These are phyloP conservation scores for Casuarina cunninghamiana DNA, from an alignment of 306 rosid species.

Conservation along the genomic window DNA sequence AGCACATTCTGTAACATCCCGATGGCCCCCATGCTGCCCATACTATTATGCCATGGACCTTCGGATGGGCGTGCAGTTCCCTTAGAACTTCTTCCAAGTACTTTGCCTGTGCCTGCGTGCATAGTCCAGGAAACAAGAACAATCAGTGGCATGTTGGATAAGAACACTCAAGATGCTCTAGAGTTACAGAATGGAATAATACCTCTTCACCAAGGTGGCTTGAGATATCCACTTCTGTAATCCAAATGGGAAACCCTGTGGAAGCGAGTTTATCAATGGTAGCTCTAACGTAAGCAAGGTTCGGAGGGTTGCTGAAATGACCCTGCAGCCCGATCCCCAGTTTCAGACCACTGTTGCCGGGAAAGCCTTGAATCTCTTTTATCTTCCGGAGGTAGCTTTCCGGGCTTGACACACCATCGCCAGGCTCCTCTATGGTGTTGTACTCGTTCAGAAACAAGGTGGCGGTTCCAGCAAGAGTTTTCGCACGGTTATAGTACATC, in stretches of 20 bases:
- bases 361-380: conserved; percentile 35
- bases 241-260: conserved; percentile 62
- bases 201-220: conserved; percentile 49
- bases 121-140: neutral
- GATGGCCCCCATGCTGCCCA: conserved; percentile 56
- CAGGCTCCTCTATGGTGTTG: conserved; percentile 62
- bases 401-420: conserved; percentile 43
- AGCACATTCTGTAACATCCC: conserved; percentile 58
- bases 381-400: conserved; percentile 52
- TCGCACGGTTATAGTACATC: conserved; percentile 36
- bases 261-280: conserved; percentile 67
- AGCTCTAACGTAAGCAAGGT: conserved; percentile 64
- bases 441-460: conserved; percentile 66
- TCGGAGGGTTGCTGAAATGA: conserved; percentile 51
- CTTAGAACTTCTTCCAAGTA: conserved; percentile 60
- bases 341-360: conserved; percentile 3
- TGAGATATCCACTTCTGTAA: conserved; percentile 69
- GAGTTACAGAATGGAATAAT: too few relatives aligned
- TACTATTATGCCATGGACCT: conserved; percentile 53
- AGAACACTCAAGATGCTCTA: too few relatives aligned
- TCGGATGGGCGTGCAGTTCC: conserved; percentile 67
- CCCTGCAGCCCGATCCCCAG: conserved; percentile 70
- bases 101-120: conserved; percentile 45
- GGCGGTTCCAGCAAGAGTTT: conserved; percentile 33
- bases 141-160: neutral